A percentile compares a stretch with the other conserved stretches of the same genome.
phyloP scores from a whole-genome alignment of 805 yeast genomes.

The Candida ponderosae region DNA sequence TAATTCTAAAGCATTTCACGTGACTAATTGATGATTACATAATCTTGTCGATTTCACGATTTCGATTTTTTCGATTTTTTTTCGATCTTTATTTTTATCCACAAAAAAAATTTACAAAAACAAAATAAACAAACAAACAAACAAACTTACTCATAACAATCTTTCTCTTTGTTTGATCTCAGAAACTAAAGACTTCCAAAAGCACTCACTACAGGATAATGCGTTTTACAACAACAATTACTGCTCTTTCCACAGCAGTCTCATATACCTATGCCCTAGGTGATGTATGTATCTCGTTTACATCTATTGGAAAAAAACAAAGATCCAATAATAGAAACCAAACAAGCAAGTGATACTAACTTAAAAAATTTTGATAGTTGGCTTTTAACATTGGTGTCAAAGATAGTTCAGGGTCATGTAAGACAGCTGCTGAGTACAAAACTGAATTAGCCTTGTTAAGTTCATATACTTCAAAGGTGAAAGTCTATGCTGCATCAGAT shows the following conservation, averaged over 20 bases:
- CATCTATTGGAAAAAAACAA: not conserved
- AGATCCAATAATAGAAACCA: not conserved
- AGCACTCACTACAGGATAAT: not conserved
- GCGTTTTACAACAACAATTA: constrained; percentile 21
- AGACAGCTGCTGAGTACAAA: constrained; percentile 61
- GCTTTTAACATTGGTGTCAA: constrained; percentile 87
- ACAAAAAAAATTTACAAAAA: too few relatives aligned
- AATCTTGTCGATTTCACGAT: too few relatives aligned
- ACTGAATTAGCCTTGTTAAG: constrained; percentile 56
- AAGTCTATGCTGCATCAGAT: constrained; percentile 89
- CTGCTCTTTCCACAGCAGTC: constrained; percentile 40
- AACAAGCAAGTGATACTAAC: not conserved
- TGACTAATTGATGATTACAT: too few relatives aligned
- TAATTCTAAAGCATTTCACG: too few relatives aligned
- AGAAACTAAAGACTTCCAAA: too few relatives aligned
- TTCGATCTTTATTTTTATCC: too few relatives aligned
- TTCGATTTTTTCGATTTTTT: too few relatives aligned
- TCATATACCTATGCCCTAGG: constrained; percentile 52
- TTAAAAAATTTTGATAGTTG: constrained; percentile 26
- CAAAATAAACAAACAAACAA: too few relatives aligned
- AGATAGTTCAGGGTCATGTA: constrained; percentile 69
- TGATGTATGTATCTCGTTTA: constrained; percentile 25
- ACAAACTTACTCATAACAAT: too few relatives aligned
- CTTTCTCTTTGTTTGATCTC: too few relatives aligned
- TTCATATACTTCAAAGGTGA: constrained; percentile 55